Percentiles rank a stretch among this genome's conserved stretches.
Conservation (phyloP, 2,329 filamentous ascomycete species). For the Paraconiothyrium brasiliense region DNA sequence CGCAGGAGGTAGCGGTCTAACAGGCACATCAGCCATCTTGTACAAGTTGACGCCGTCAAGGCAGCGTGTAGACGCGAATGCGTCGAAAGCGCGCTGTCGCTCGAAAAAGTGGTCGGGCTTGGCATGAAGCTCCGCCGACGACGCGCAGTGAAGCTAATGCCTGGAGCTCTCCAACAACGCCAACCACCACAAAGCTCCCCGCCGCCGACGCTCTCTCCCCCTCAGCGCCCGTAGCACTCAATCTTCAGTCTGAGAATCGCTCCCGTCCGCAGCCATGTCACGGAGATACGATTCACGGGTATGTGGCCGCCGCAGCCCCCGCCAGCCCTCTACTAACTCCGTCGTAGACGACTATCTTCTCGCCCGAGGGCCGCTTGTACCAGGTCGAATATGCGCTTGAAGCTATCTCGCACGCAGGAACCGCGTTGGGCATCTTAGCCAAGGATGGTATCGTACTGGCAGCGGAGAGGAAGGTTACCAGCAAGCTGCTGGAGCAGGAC, state of each 20-base stretch:
- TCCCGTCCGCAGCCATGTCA: slow-evolving; percentile 72
- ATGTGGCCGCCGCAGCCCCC: slow-evolving; percentile 52
- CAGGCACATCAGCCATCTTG: slow-evolving; percentile 42
- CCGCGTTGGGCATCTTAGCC: slow-evolving; percentile 93
- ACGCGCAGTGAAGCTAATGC: slow-evolving; percentile 48
- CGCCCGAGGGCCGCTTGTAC: slow-evolving; percentile 96
- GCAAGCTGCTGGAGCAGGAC: slow-evolving; percentile 98
- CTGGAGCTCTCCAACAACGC: slow-evolving; percentile 50
- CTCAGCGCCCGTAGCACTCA: slow-evolving; percentile 16
- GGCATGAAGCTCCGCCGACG: slow-evolving; percentile 37
- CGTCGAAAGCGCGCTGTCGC: slow-evolving; percentile 5
- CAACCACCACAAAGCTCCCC: slow-evolving; percentile 35
- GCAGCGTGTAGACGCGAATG: neutral
- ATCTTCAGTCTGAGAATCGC: slow-evolving; percentile 7
- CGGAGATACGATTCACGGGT: slow-evolving; percentile 97
- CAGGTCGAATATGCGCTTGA: slow-evolving; percentile 99
- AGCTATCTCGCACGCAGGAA: slow-evolving; percentile 97
- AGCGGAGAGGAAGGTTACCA: slow-evolving; percentile 98
- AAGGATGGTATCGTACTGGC: slow-evolving; percentile 98
- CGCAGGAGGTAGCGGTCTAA: slow-evolving; percentile 41
- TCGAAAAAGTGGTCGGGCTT: slow-evolving; percentile 43
- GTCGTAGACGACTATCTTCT: slow-evolving; percentile 96
- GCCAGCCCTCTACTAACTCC: slow-evolving; percentile 32
- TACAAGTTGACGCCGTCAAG: neutral
- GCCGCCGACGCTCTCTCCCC: slow-evolving; percentile 23